Base-by-base conservation (phyloP, 495 filamentous ascomycete species). In the Niebla homalea region DNA sequence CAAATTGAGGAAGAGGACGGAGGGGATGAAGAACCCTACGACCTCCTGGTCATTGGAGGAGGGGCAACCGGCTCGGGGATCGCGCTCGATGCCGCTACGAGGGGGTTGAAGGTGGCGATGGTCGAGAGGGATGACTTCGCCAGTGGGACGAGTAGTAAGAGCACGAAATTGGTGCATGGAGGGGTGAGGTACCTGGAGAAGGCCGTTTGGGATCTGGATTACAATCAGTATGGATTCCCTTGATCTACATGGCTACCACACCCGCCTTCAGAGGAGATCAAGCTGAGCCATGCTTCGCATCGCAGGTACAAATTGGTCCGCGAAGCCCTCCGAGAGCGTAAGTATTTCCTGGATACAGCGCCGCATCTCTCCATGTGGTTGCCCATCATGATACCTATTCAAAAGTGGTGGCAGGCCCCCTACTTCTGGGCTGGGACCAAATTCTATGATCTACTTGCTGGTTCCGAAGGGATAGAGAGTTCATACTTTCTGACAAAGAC, bases 381-480 rank as follows among this genome's bases (percentile, higher is more conserved):
- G 36, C 92, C 92, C 16, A 98, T 98, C 56, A 98, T 98, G 92
- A 78, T 98, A 51, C 92, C 92, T 0, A 71, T 96, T 39, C 81
- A 94, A 62, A 85, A 86, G 57, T 96, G 89, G 92, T 96, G 88
- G 87, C 89, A 97, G 66, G 85, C 83, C 23, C 92, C 92, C 11
- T 98, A 97, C 66, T 98, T 93, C 69, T 97, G 90, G 89, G 83
- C 77, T 5, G 92, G 92, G 48, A 94, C 90, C 42, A 98, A 98
- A 67, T 78, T 79, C 48, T 98, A 98, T 67, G 92, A 97, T 70
- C 79, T 92, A 56, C 73, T 97, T 49, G 92, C 92, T 59, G 92
- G 92, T 15, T 84, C 86, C 37, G 92, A 98, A 68, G 94, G 90
- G 49, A 93, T 98, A 56, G 92, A 98, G 68, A 92, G 80, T 60